Base-by-base conservation (phyloP, 2,329 filamentous ascomycete species). In the Ceratocystis cacaofunesta region DNA sequence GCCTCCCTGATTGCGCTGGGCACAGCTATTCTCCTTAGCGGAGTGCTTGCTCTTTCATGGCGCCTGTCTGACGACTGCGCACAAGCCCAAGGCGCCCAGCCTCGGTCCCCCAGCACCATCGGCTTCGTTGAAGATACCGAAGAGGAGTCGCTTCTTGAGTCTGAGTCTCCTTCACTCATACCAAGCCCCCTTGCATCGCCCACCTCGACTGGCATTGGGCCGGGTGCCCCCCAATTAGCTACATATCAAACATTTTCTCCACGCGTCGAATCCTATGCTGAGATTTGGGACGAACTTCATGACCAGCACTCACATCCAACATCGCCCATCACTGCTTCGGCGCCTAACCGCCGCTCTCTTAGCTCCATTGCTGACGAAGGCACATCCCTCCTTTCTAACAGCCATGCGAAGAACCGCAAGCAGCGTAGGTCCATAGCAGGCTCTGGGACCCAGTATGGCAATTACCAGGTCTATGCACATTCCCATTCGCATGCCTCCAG, bases 31-130 rank as follows among this genome's bases (percentile, higher is more conserved):
- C 80, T 99, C 19, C 82, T 99, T 0, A 85, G 85, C 0, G 94
- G 94, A 55, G 94, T 99, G 1, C 80, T 97, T 17, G 91, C 91
- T 50, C 80, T 99, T 2, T 96, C 92, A 43, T 97, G 94, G 92
- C 86, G 94, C 67, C 81, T 99, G 65, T 90, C 89, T 73, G 89
- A 92, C 71, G 87, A 88, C 69, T 63, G 60, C 19, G 30, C 58
- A 2, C 63, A 60, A 46, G n/a, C 48, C 4, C 25, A 25, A 30
- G 25, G 44, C 8, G 32, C 58, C 6, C 85, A 86, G 70, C 83
- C 80, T 69, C 80, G 79, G 50, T 85, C 82, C 2, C 85, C 90
- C 0, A 91, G 92, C 1, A 91, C 91, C 4, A 81, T 96, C 66
- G 91, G 90, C 36, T 82, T 95, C 25, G 81, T 95, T 48, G 88